Conservation (phyloP, 2,329 filamentous ascomycete species). For the Trichoderma sp. region DNA sequence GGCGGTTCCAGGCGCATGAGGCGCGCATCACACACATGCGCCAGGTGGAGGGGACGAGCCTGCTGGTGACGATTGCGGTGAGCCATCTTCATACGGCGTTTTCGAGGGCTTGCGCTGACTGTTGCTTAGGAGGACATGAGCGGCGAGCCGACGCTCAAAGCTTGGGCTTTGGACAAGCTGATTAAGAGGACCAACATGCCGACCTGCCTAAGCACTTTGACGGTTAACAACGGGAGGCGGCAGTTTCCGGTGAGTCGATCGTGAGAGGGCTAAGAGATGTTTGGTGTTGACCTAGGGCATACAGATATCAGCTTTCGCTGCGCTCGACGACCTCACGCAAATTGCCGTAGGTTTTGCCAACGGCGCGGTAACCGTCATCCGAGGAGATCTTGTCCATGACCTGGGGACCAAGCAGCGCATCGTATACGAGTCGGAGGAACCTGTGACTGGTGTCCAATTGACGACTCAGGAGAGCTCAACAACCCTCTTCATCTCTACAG, state of each 20-base stretch:
- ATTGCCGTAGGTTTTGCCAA: slow-evolving; percentile 95
- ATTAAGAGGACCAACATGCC: slow-evolving; percentile 92
- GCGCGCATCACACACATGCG: slow-evolving; percentile 83
- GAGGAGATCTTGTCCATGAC: slow-evolving; percentile 93
- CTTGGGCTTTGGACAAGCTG: slow-evolving; percentile 93
- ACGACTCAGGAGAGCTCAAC: slow-evolving; percentile 59
- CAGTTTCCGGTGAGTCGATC: slow-evolving; percentile 72
- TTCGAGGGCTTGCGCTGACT: not conserved
- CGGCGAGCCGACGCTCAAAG: slow-evolving; percentile 83
- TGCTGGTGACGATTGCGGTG: slow-evolving; percentile 78
- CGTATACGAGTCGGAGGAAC: slow-evolving; percentile 95
- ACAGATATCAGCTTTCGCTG: slow-evolving; percentile 82
- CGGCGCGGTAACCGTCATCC: slow-evolving; percentile 86
- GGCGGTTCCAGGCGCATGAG: slow-evolving; percentile 85
- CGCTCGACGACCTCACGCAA: slow-evolving; percentile 84
- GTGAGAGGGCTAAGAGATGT: too few species aligned
- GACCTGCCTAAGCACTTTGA: slow-evolving; percentile 80
- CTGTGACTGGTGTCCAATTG: slow-evolving; percentile 87
- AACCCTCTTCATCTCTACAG: slow-evolving; percentile 89
- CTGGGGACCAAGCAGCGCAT: slow-evolving; percentile 90
- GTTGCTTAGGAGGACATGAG: slow-evolving; percentile 71
- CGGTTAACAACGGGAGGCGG: slow-evolving; percentile 84
- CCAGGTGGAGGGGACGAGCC: slow-evolving; percentile 81
- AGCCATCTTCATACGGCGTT: slow-evolving; percentile 23
- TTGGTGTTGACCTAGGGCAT: not conserved